A percentile compares a stretch with the other conserved stretches of the same genome.
Conservation (phyloP, 805 yeast species). For the Wickerhamiella siamensis region DNA sequence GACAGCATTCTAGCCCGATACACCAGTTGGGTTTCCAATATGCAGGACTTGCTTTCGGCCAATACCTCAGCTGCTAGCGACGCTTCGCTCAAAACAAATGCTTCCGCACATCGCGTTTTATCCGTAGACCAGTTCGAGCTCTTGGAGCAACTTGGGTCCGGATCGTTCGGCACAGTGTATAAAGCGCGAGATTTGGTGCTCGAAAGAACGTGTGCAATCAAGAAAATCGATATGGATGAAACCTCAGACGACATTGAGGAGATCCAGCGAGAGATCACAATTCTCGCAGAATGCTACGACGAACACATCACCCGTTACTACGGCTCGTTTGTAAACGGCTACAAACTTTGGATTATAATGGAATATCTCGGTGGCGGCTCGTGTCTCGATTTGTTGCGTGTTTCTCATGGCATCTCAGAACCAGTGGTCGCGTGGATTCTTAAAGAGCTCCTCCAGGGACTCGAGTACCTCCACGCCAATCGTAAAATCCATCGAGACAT, state of each 20-base stretch:
- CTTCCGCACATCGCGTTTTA: background rate
- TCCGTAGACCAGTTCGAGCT: constrained; percentile 34
- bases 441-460: constrained; percentile 42
- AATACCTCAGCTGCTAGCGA: background rate
- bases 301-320: constrained; percentile 50
- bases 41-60: background rate
- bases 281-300: constrained; percentile 51
- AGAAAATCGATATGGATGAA: constrained; percentile 50
- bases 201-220: constrained; percentile 25
- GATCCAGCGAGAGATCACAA: constrained; percentile 56
- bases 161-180: constrained; percentile 68
- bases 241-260: constrained; percentile 54
- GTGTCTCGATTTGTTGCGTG: constrained; percentile 41
- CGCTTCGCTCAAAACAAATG: background rate
- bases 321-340: constrained; percentile 58
- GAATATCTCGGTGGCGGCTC: constrained; percentile 73
- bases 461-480: constrained; percentile 49
- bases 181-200: constrained; percentile 37
- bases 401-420: constrained; percentile 42
- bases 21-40: background rate
- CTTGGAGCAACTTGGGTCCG: constrained; percentile 50
- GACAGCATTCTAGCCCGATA: no score
- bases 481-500: constrained; percentile 84
- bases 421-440: constrained; percentile 39
- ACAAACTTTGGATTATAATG: constrained; percentile 68